A percentile compares a stretch with the other conserved stretches of the same genome.
Evolutionary conservation across 2,329 filamentous ascomycete genomes (phyloP).

Genomic region (Cordyceps cicadae): DNA sequence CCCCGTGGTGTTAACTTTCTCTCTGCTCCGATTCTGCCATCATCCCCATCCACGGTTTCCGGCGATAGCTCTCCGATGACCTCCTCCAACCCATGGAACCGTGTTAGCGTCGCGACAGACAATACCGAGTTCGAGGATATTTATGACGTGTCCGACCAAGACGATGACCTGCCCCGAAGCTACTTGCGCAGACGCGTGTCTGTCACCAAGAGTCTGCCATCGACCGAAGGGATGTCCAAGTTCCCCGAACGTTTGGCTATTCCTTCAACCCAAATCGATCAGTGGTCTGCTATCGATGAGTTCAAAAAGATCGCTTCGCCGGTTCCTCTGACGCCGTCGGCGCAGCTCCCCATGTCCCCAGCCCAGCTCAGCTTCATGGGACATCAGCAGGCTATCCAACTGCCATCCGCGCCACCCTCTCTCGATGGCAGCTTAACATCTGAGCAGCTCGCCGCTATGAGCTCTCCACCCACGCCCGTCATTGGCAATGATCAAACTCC

Average conservation of each 20-base stretch:
- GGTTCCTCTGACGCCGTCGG: constrained; percentile 55
- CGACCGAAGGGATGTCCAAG: constrained; percentile 18
- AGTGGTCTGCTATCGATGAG: constrained; percentile 36
- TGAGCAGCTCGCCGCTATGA: constrained; percentile 76
- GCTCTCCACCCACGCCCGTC: constrained; percentile 77
- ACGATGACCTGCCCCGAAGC: constrained; percentile 35
- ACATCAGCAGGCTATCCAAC: constrained; percentile 50
- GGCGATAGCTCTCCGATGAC: constrained; percentile 46
- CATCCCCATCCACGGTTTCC: constrained; percentile 49
- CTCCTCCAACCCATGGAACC: constrained; percentile 54
- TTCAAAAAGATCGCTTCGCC: constrained; percentile 46
- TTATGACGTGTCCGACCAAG: constrained; percentile 78
- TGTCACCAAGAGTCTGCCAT: constrained; percentile 35
- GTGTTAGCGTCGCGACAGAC: constrained; percentile 54
- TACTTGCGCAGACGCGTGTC: constrained; percentile 20
- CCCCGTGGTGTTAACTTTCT: constrained; percentile 60
- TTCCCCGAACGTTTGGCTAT: constrained; percentile 43
- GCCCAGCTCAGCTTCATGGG: constrained; percentile 64
- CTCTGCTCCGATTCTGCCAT: constrained; percentile 53
- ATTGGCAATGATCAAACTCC: constrained; percentile 48
- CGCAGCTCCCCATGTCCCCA: constrained; percentile 67
- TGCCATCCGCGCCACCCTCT: constrained; percentile 76
- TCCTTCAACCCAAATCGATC: constrained; percentile 30
- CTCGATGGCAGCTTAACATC: constrained; percentile 83
- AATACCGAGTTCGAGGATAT: constrained; percentile 75